Evolutionary conservation across 2,329 filamentous ascomycete genomes (phyloP), one percentile per base, ranked within the genome.

Genomic region (Neonectria magnoliae): DNA sequence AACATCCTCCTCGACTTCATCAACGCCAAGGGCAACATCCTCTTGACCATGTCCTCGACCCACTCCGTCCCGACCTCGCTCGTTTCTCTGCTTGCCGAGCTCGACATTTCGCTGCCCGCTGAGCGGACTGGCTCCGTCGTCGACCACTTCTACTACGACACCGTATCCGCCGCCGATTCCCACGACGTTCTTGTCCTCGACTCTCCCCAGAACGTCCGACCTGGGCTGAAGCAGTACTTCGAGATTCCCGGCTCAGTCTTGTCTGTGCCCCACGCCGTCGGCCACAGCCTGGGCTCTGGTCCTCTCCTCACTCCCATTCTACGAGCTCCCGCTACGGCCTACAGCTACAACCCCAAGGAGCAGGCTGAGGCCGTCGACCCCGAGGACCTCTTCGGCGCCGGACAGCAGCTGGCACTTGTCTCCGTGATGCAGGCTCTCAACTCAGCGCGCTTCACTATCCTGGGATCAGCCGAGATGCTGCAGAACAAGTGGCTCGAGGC

Each of bases 101-200:
- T 98, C 78, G 95, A 98, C 77, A 92, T 99, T 75, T 85, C 90
- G 71, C 88, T 98, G n/a, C 93, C 96, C 42, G 82, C 88, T 38
- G 95, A 97, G 80, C 93, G 94, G 75, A 93, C 91, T 60, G 90
- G 93, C 62, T 84, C 95, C 62, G 91, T 97, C 6, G 91, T 98
- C 66, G 96, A 98, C 81, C 96, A 99, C 84, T 98, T 98, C 88
- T 92, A 93, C 83, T 96, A 96, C 81, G 95, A 98, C 76, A 85
- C 87, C 61, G 72, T 87, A 33, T 93, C 91, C 44, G 91, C 95
- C 5, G 76, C 89, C 54, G 94, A 98, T 69, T 88, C 90, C 76
- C 96, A 99, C 81, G 93, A 98, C 80, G 92, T 97, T 31, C 84
- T 99, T 48, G 85, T 98, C 31, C 82, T 98, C 56, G 88, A 92